Base-by-base conservation (phyloP, 2,329 filamentous ascomycete species). In the Endothia cerciana region DNA sequence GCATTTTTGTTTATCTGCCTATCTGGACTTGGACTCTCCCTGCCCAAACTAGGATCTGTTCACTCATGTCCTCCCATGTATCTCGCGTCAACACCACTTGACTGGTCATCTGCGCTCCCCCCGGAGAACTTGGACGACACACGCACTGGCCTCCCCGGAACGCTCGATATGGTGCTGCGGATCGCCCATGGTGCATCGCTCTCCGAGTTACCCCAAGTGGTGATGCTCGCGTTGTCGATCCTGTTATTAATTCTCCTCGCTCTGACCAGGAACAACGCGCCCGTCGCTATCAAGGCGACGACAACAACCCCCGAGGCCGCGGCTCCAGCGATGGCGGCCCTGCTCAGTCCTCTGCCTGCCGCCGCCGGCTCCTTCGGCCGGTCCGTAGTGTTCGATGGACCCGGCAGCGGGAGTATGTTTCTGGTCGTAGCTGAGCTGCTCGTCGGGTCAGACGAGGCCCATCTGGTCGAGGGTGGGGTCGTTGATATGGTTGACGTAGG, bases 201-300 rank as follows among this genome's bases (percentile, higher is more conserved):
- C 57, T 59, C 57, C 15, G 38, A 43, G 22, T 59, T 59, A 5
- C 57, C 57, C 57, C 57, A 59, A 13, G 57, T 59, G 15, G 57
- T 59, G 17, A 59, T 17, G 57, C 57, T 59, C 15, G 40, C 40
- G 25, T 59, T 4, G 13, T 59, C 57, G 6, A 40, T 28, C 4
- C 22, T n/a, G 22, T 41, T 15, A 22, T 30, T 30, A 5, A 4
- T 55, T 28, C 30, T 30, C 49, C 25, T 53, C 49, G 11, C 19
- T 6, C 51, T 55, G 51, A 36, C 51, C 17, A 55, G 30, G 3
- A 55, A 8, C 19, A 33, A 11, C 2, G 8, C 28, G 7, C 51
- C 51, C 15, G 19, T 55, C 30, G 30, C 28, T 17, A 55, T 8
- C 51, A 55, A 8, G 3, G 10, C 19, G 2, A 30, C 17, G 19